Evolutionary conservation across 495 filamentous ascomycete species (phyloP), one percentile per base, ranked within the genome.

Genomic region (Hypomontagnella submonticulosa): DNA sequence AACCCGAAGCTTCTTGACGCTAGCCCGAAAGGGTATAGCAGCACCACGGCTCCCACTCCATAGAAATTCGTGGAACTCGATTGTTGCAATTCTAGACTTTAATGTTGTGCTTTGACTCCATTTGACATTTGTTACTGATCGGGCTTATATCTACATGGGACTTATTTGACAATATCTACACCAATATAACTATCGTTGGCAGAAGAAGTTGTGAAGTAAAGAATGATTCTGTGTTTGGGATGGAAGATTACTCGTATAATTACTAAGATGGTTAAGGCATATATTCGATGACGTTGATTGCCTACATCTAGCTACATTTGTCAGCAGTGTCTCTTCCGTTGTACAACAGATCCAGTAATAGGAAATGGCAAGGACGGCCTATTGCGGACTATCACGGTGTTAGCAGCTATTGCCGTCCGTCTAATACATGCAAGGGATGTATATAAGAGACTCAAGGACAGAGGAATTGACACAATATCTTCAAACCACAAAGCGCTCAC

Each of bases 41-140:
- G 42, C 32, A 27, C 49, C 51, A 15, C 43, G 27, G 57, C 57
- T 40, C 60, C 10, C 47, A 11, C 48, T 32, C 40, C 54, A 63
- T 74, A 44, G 71, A 74, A 74, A 56, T 72, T 57, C 69, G 53
- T 74, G 68, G 71, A 74, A 74, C 32, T 51, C 12, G 43, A 63
- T 55, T 69, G 66, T 63, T 69, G 60, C 49, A 51, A 63, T 61
- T 63, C 52, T 30, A 57, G 27, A 57, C 18, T 48, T 34, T 1
- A 5, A 54, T 54, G 55, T 60, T 66, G 49, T 37, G 30, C 44
- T 56, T 36, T 16, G 12, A 15, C 18, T 18, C 13, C 16, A 19
- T 15, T n/a, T n/a, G n/a, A n/a, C 10, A 37, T 50, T 50, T 36
- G 16, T 8, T 19, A 13, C 9, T 38, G 36, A 27, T 6, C 23